Base-by-base conservation (phyloP, 228 moss, liverwort and hornwort genomes). In the Sphagnum magellanicum region DNA sequence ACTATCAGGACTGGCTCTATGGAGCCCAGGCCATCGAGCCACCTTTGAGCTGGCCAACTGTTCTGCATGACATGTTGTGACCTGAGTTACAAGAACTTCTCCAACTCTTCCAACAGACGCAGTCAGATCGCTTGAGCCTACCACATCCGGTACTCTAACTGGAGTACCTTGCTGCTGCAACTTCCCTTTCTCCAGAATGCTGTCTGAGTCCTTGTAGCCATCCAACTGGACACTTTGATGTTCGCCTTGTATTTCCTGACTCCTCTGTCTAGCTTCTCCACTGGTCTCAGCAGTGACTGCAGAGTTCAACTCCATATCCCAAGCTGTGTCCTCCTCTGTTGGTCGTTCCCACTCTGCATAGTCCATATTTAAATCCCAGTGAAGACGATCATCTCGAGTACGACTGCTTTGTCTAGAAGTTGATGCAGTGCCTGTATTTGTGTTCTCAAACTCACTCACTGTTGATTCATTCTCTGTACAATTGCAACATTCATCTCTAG, bases 361-460 rank as follows among this genome's bases (percentile, higher is more conserved):
- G 72, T 98, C 98, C 98, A 94, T 98, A 60, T 98, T 98, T 82
- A 98, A 76, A 80, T 98, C 98, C 98, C 98, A 98, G 72, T 98
- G 98, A 52, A 93, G 78, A 64, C 97, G 87, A 14, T 80, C 93
- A 77, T 98, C 97, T 52, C 90, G 91, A 66, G 87, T 87, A 63
- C 79, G 78, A 71, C 81, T 89, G 65, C 75, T 79, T 67, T 75
- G 75, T 67, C 55, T 79, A 65, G 32, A 74, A 17, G 70, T 51
- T n/a, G 90, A 76, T 59, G 70, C 75, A 67, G 78, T 69, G 50
- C 82, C 76, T 50, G 82, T 68, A 67, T 81, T 78, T 68, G 79
- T 79, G 65, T 49, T 78, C 59, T 79, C 81, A 58, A 63, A 63
- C 67, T 75, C 86, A 64, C 74, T 60, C 57, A 67, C 47, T 10